These are phyloP conservation scores for Astrothelium macrocarpum DNA, from an alignment of 495 filamentous ascomycete genomes.

Conservation along the genomic window DNA sequence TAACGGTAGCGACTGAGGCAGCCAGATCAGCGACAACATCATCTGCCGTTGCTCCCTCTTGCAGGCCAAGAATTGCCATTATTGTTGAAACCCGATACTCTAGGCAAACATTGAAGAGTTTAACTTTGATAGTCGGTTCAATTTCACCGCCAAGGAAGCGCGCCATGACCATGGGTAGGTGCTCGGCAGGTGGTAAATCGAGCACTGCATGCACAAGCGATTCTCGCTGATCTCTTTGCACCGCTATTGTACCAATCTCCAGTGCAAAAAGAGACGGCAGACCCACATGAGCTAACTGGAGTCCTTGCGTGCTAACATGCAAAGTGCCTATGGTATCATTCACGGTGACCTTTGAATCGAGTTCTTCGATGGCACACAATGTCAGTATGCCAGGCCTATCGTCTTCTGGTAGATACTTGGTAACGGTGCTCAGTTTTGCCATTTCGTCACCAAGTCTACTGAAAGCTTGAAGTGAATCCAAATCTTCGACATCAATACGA, in stretches of 20 bases:
- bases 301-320: slow-evolving; percentile 43
- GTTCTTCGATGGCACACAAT: slow-evolving; percentile 52
- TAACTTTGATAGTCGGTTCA: slow-evolving; percentile 80
- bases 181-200: slow-evolving; percentile 20
- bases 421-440: slow-evolving; percentile 68
- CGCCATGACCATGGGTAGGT: slow-evolving; percentile 58
- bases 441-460: slow-evolving; percentile 67
- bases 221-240: slow-evolving; percentile 57
- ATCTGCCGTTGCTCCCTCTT: slow-evolving; percentile 57
- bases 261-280: slow-evolving; percentile 72
- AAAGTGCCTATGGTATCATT: slow-evolving; percentile 55
- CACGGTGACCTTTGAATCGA: slow-evolving; percentile 50
- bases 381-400: slow-evolving; percentile 84
- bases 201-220: slow-evolving; percentile 54
- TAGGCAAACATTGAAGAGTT: slow-evolving; percentile 65
- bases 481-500: slow-evolving; percentile 45
- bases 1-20: slow-evolving; percentile 68
- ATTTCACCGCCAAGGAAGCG: slow-evolving; percentile 88
- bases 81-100: slow-evolving; percentile 81
- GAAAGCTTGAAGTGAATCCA: slow-evolving; percentile 53
- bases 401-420: slow-evolving; percentile 93
- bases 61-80: slow-evolving; percentile 63
- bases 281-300: slow-evolving; percentile 74
- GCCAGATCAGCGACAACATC: slow-evolving; percentile 68
- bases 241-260: slow-evolving; percentile 49